Base-by-base conservation (phyloP, 352 stramenopile genomes). In the Pelagophyceae sp. region DNA sequence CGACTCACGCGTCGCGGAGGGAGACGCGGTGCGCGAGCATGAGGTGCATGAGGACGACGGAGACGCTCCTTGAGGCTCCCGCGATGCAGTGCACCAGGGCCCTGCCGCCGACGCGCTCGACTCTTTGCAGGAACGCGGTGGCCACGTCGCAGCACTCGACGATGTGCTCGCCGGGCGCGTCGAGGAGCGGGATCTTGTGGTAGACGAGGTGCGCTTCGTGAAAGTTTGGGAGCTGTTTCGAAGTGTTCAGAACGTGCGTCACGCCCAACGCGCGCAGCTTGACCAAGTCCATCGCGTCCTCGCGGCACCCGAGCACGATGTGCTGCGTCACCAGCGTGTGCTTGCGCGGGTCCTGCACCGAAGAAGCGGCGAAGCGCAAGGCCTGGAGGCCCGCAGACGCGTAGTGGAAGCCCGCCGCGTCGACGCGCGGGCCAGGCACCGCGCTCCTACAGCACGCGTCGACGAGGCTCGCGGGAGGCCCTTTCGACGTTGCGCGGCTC, bases 181-280 rank as follows among this genome's bases (percentile, higher is more conserved):
- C 76, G 35, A 79, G 45, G 17, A 64, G 27, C 32, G 72, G 58
- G 31, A 79, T 77, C 63, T 79, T 79, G 51, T 69, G 35, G 45
- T 79, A 79, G 33, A 69, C 38, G 76, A 75, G 72, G 27, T 31
- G 11, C 40, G 17, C n/a, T 17, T 63, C 64, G 76, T 72, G 75
- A 40, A 72, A 79, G 45, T 79, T 79, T 0, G 38, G 23, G 11
- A 79, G 76, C 76, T 79, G 76, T 31, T 77, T 79, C 33, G 40
- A 77, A 33, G 63, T 31, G 76, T 79, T 79, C 5, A 79, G 67
- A n/a, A 79, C 63, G 76, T 79, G 76, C 3, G 76, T 79, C n/a
- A 79, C 40, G 76, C 76, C 76, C 3, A 71, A 17, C 3, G 3
- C 61, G 15, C 29, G 29, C 29, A 71, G 27, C 3, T 15, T 15